Evolutionary conservation across 768 basidiomycete species (phyloP).

Genomic region (Lentinus brumalis): DNA sequence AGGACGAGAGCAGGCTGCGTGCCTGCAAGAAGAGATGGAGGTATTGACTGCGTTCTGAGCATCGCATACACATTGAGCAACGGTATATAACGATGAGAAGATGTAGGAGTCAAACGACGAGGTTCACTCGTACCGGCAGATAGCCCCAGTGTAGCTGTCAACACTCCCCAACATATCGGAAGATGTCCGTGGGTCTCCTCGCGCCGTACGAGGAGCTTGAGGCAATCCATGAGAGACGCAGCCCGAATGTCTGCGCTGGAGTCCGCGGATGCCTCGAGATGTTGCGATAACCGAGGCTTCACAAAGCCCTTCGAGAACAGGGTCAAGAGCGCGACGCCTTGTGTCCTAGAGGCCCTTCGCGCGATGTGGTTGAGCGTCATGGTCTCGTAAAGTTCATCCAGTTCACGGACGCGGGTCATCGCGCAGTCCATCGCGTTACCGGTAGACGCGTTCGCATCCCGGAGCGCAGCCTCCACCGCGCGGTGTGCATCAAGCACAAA

Average conservation of each 20-base stretch:
- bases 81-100: not conserved
- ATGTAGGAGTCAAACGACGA: not conserved
- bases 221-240: constrained; percentile 54
- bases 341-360: constrained; percentile 82
- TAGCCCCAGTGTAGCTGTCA: constrained; percentile 77
- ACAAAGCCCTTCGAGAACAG: constrained; percentile 84
- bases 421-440: not conserved
- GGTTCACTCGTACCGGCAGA: constrained; percentile 56
- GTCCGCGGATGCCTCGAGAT: not conserved
- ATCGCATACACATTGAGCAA: not conserved
- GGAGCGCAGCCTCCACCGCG: constrained; percentile 29
- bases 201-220: constrained; percentile 68
- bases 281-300: constrained; percentile 41
- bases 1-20: constrained; percentile 85
- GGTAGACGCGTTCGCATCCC: not conserved
- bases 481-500: constrained; percentile 78
- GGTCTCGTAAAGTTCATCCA: constrained; percentile 81
- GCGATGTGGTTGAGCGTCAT: constrained; percentile 92
- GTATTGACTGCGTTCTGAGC: constrained; percentile 75
- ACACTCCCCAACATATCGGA: constrained; percentile 87
- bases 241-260: constrained; percentile 25
- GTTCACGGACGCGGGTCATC: constrained; percentile 39
- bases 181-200: constrained; percentile 79
- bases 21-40: constrained; percentile 94
- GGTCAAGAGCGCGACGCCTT: constrained; percentile 91